Evolutionary conservation across 345 rosid genomes (phyloP), one percentile per base, ranked within the genome.

Genomic region (Brassica cretica): DNA sequence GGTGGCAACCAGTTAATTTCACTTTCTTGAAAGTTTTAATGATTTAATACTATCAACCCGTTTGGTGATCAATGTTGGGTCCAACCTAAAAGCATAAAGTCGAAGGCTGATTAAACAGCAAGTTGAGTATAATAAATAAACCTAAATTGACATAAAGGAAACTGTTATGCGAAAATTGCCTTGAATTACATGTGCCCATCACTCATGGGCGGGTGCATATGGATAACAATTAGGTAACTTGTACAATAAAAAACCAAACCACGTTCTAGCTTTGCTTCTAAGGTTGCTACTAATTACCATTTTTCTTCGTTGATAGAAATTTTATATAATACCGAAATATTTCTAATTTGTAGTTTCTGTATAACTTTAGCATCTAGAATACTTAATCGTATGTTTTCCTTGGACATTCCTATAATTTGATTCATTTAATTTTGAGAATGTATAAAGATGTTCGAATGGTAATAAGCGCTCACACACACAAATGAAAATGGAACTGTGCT

Each of bases 71-170:
- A 70, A 29, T 19, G 32, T 33, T 32, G 29, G 11, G 46, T 70
- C 66, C 73, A 76, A 60, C 37, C 53, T 49, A 60, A 73, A 78
- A 73, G 62, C 66, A 78, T 73, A 66, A 78, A 73, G 82, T 78
- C 65, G 25, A 78, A 27, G 24, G 41, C 11, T 61, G 29, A 60
- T 9, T 9, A 10, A 59, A 19, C 63, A 78, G 59, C 59, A 64
- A 71, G 53, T 65, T 71, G 62, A 55, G 66, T 70, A 35, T 25
- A 24, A 16, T 30, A 46, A 41, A 5, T 12, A 19, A 30, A 51
- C 29, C 66, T 12, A 25, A 71, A 25, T 19, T n/a, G 16, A 32
- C 62, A 66, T 39, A 30, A 56, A 78, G 33, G 2, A 30, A 44
- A 59, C 11, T 78, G 29, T 46, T 59, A 8, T 8, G 25, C n/a